Base-by-base conservation (phyloP, 2,329 filamentous ascomycete genomes). In the Venturia asperata region DNA sequence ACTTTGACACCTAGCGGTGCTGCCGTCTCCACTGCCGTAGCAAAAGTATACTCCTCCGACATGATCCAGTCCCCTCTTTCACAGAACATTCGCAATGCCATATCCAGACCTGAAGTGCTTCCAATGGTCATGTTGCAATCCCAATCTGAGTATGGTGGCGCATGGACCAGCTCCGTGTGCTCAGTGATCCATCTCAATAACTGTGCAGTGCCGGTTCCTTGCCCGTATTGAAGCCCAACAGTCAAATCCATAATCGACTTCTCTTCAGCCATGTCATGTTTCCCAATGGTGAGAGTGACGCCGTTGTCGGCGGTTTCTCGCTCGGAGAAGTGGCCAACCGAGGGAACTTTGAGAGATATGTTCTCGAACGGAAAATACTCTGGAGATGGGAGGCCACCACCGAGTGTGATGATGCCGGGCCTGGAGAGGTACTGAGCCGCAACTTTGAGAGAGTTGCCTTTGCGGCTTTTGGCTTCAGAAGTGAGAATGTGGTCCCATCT, bases 341-440 rank as follows among this genome's bases (percentile, higher is more conserved):
- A 77, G 19, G 92, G 91, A 1, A 95, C 85, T 70, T 88, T 90
- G 77, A 96, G 77, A 68, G 82, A 83, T 62, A 97, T 77, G 68
- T 88, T 83, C 69, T 93, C 87, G 71, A 97, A 87, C n/a, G 94
- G 94, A 72, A 99, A 99, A 77, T 95, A 91, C 74, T 93, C 87
- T 67, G 90, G 85, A 17, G 91, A 92, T 4, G 94, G 94, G 24
- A 99, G 80, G 3, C 94, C 94, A 63, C 94, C 94, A 65, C 94
- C 94, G 1, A 99, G 86, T 1, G 92, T 96, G 73, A 99, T 94
- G 66, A 97, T 78, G 19, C 89, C 92, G 0, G 92, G 91, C 47
- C 83, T 90, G 72, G 88, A 89, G 64, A 97, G 83, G 74, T 87
- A 88, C 65, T 83, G 84, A 56, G 92, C 92, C 5, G 92, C 92